These are phyloP conservation scores for Cichorium intybus DNA, from an alignment of 140 eudicot species.

Conservation along the genomic window DNA sequence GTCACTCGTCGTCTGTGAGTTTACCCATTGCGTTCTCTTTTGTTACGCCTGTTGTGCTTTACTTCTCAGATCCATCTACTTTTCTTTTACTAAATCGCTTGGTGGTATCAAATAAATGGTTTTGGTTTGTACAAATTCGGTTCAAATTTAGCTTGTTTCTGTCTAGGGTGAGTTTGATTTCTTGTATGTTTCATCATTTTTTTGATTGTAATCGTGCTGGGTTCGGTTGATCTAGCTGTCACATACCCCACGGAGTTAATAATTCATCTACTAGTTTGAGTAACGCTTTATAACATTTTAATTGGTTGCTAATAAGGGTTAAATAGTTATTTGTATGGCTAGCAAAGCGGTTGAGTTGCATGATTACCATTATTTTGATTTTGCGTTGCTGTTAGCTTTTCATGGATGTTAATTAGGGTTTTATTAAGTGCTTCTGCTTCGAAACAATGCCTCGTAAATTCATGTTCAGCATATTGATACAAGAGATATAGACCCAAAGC, in stretches of 20 bases:
- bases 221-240: slow-evolving; percentile 22
- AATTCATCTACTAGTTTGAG: not conserved
- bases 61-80: slow-evolving; percentile 24
- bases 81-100: not conserved
- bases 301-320: slow-evolving; percentile 1
- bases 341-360: slow-evolving; percentile 5
- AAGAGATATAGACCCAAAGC: not conserved
- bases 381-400: not conserved
- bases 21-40: not conserved
- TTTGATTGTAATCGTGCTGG: slow-evolving; percentile 6
- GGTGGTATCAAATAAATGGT: not conserved
- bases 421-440: not conserved
- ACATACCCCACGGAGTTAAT: slow-evolving; percentile 3
- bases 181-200: not conserved
- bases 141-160: not conserved
- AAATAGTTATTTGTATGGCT: not conserved
- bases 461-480: not conserved
- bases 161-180: not conserved
- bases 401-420: slow-evolving; percentile 6
- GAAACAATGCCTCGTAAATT: not conserved
- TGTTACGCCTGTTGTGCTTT: not conserved
- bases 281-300: slow-evolving; percentile 1
- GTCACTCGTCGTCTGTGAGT: slow-evolving; percentile 17
- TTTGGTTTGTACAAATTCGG: not conserved
- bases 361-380: not conserved